Percentiles rank a stretch among this genome's conserved stretches.
phyloP scores from a whole-genome alignment of 306 rosid genomes.

The Cajanus cajan region DNA sequence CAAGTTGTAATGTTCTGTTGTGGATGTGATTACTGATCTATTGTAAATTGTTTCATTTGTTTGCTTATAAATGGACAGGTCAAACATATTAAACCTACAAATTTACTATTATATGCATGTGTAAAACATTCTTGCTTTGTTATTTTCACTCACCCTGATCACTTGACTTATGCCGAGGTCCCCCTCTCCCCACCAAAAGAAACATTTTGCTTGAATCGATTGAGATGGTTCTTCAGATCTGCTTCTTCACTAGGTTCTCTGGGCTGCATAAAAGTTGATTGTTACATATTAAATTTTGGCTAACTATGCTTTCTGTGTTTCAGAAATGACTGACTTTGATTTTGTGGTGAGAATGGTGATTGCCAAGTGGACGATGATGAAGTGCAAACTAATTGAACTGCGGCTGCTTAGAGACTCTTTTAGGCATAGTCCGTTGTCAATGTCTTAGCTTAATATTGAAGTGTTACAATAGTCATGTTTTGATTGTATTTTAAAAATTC shows the following conservation, averaged over 20 bases:
- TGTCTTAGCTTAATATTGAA: background rate
- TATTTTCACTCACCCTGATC: background rate
- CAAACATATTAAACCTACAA: background rate
- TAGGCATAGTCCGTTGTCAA: background rate
- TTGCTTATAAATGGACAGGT: background rate
- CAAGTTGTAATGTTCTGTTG: background rate
- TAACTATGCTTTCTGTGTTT: slow-evolving; percentile 19
- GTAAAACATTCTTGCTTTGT: background rate
- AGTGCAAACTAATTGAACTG: slow-evolving; percentile 26
- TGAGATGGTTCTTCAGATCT: background rate
- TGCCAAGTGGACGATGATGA: background rate
- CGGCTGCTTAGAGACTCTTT: background rate
- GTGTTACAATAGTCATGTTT: background rate
- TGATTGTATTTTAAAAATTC: background rate
- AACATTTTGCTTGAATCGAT: background rate
- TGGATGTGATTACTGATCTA: slow-evolving; percentile 7
- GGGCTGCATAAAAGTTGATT: background rate
- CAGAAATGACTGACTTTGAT: slow-evolving; percentile 35
- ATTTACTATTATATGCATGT: background rate
- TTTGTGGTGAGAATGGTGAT: slow-evolving; percentile 1
- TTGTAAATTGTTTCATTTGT: slow-evolving; percentile 1
- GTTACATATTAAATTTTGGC: background rate
- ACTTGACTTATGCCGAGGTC: background rate
- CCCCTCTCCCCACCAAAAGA: background rate
- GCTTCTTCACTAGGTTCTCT: background rate